Conservation (phyloP, 2,329 filamentous ascomycete species). For the Trichoderma sp. region DNA sequence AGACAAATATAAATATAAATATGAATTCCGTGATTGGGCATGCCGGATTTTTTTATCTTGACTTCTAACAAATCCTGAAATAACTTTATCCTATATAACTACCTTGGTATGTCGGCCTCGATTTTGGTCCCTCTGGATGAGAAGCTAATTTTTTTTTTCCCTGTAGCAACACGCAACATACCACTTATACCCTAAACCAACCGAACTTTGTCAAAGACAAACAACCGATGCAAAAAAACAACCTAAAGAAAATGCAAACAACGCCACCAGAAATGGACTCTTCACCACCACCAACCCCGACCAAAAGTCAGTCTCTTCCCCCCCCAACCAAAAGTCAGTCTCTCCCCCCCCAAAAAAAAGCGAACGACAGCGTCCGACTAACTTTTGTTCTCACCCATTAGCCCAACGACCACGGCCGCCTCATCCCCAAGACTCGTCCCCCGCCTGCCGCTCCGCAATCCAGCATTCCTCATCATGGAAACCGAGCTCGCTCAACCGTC, state of each 20-base stretch:
- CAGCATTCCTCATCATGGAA: constrained; percentile 43
- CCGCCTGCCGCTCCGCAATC: constrained; percentile 25
- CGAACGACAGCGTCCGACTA: too few relatives aligned
- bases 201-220: too few relatives aligned
- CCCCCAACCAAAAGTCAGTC: neutral
- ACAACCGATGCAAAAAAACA: neutral
- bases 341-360: neutral
- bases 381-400: neutral
- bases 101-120: too few relatives aligned
- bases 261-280: neutral
- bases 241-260: neutral
- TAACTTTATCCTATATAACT: too few relatives aligned
- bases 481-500: constrained; percentile 41
- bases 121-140: too few relatives aligned
- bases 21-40: neutral
- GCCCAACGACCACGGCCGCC: neutral
- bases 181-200: neutral
- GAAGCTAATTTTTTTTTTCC: too few relatives aligned
- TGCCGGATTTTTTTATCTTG: neutral
- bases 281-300: constrained; percentile 2
- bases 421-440: neutral
- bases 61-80: too few relatives aligned
- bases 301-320: neutral
- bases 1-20: too few relatives aligned
- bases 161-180: too few relatives aligned